Conservation (phyloP, 805 yeast genomes). For the Pichia scutulata region DNA sequence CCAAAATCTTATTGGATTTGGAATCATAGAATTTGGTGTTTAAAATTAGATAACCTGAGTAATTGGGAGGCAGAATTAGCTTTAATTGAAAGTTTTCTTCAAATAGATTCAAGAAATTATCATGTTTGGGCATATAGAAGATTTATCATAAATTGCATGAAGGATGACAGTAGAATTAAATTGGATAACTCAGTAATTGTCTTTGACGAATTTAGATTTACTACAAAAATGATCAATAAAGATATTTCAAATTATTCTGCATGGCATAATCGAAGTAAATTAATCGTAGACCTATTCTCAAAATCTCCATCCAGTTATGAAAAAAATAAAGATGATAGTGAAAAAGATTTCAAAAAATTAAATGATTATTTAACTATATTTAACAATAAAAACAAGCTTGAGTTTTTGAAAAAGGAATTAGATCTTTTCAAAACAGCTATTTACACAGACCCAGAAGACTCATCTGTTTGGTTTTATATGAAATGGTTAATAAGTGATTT, state of each 20-base stretch:
- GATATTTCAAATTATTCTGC: conserved; percentile 93
- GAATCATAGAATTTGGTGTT: conserved; percentile 85
- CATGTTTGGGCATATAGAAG: conserved; percentile 97
- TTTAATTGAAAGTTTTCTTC: conserved; percentile 60
- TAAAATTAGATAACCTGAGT: conserved; percentile 40
- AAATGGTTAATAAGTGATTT: conserved; percentile 61
- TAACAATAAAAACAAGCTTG: conserved; percentile 11
- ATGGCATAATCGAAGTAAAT: conserved; percentile 81
- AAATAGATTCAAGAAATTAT: conserved; percentile 73
- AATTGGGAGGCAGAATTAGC: conserved; percentile 67
- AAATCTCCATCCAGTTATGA: conserved; percentile 12
- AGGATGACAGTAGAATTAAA: conserved; percentile 8
- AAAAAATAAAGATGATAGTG: conserved; percentile 8
- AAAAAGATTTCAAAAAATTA: conserved; percentile 6
- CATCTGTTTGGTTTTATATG: conserved; percentile 85
- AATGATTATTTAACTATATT: conserved; percentile 14
- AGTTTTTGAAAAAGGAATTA: conserved; percentile 49
- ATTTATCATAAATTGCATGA: conserved; percentile 42
- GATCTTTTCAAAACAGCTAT: conserved; percentile 71
- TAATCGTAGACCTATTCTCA: conserved; percentile 48
- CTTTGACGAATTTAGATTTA: conserved; percentile 59
- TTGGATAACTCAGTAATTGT: conserved; percentile 18
- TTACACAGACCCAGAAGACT: conserved; percentile 90
- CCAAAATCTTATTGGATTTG: conserved; percentile 98
- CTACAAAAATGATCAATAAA: conserved; percentile 67